Evolutionary conservation across 192 early-diverging fungal genomes (phyloP), one percentile per base, ranked within the genome.

Genomic region (Lobosporangium transversale): DNA sequence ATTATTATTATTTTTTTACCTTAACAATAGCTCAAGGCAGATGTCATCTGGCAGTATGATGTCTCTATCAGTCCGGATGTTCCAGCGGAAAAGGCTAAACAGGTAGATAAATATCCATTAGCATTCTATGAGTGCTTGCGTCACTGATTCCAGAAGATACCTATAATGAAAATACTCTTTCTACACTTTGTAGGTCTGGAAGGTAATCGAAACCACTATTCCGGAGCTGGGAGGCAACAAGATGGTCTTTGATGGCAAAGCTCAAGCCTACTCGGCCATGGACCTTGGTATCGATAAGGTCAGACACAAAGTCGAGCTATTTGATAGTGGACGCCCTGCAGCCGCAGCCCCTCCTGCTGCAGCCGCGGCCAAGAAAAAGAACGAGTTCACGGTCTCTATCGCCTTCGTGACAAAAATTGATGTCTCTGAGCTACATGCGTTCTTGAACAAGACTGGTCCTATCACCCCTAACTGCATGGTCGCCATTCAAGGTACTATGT

Each of bases 31-130:
- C 64, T 76, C 10, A 30, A 61, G 21, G 63, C 57, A 15, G 73
- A 76, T 31, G 59, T 56, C 6, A 76, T 76, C 17, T 67, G 59
- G 58, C 73, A 76, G n/a, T 76, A 76, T 23, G 62, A 76, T 44
- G 73, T 76, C 10, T 10, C 64, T 30, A 67, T 76, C 62, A 58
- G 52, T 5, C 73, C 73, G 1, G 64, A 61, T 9, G 53, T 76
- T 27, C 64, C 73, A n/a, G 32, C 53, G 0, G 64, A 66, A 5
- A 76, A 76, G 52, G 58, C 64, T 17, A 57, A 64, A 20, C 36
- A 57, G 58, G 73, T 76, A 57, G 58, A 23, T 45, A 20, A 9
- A 45, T 20, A 14, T 5, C n/a, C 9, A 15, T 50, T 2, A 50
- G 1, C 6, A 15, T 50, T 26, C 8, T 50, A 9, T 15, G 4